A percentile compares a stretch with the other conserved stretches of the same genome.
phyloP scores from a whole-genome alignment of 306 rosid genomes.

The Boehmeria nivea region DNA sequence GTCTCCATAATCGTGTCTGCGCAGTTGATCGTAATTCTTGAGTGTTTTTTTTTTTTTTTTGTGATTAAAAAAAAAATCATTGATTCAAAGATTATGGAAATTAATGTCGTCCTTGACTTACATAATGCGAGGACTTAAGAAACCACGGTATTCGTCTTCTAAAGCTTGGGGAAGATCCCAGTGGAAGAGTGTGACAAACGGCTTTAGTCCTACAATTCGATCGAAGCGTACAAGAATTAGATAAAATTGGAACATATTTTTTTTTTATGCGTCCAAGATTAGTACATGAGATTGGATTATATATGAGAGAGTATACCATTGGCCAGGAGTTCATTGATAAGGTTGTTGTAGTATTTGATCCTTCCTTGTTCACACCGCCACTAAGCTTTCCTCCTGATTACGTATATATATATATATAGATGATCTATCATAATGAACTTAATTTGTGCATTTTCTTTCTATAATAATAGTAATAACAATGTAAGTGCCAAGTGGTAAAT shows the following conservation, averaged over 20 bases:
- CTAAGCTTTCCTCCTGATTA: constrained; percentile 36
- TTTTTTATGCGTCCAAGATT: too few species aligned
- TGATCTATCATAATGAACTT: background rate
- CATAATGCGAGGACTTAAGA: constrained; percentile 32
- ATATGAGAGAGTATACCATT: constrained; percentile 9
- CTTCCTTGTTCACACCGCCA: constrained; percentile 40
- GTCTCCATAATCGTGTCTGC: constrained; percentile 27
- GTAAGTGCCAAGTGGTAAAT: background rate
- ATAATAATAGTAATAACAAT: too few species aligned
- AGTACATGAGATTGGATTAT: too few species aligned
- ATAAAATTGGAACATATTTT: too few species aligned
- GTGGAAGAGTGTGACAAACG: constrained; percentile 35
- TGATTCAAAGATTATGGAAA: too few species aligned
- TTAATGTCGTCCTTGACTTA: constrained; percentile 12
- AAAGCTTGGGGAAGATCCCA: constrained; percentile 40
- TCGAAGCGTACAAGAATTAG: too few species aligned
- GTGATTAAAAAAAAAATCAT: background rate
- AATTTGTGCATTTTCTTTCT: too few species aligned
- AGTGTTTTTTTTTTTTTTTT: background rate
- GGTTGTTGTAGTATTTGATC: constrained; percentile 37
- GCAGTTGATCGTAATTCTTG: background rate
- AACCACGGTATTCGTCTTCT: constrained; percentile 29
- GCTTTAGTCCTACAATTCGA: constrained; percentile 21
- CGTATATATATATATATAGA: background rate
- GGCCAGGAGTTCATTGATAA: constrained; percentile 28